These are phyloP conservation scores for Wilcoxina mikolae DNA, from an alignment of 495 filamentous ascomycete species.

Conservation along the genomic window DNA sequence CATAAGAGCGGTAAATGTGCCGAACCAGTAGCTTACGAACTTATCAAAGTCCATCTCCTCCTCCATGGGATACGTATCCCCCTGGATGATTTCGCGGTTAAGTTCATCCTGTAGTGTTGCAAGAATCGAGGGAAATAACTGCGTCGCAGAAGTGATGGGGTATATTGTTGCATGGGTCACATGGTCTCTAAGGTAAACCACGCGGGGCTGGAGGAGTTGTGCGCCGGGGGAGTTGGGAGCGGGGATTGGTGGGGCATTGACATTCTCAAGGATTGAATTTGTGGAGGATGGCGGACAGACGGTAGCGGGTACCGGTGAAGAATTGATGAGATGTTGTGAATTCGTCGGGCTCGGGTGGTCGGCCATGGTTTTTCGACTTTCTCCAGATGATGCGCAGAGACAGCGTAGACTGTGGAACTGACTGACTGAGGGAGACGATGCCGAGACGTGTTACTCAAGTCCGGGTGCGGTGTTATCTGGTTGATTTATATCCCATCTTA, in stretches of 20 bases:
- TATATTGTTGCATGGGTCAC: constrained; percentile 82
- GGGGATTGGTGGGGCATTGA: constrained; percentile 12
- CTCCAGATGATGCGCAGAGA: not conserved
- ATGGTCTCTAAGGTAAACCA: constrained; percentile 78
- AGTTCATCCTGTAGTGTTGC: constrained; percentile 72
- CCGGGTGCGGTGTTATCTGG: no score
- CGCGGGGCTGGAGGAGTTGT: constrained; percentile 46
- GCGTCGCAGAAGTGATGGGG: constrained; percentile 59
- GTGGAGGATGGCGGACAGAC: constrained; percentile 26
- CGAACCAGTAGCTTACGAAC: constrained; percentile 88
- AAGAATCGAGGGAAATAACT: constrained; percentile 62
- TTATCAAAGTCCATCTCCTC: constrained; percentile 57
- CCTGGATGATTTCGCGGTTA: constrained; percentile 87
- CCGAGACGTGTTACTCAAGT: no score
- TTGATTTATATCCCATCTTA: no score
- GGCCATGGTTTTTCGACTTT: not conserved
- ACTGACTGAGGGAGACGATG: no score
- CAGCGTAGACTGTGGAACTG: constrained; percentile 3
- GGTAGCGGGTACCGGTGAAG: not conserved
- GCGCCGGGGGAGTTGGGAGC: constrained; percentile 18
- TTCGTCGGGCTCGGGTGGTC: not conserved
- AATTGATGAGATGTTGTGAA: not conserved
- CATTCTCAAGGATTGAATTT: constrained; percentile 19
- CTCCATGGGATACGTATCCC: constrained; percentile 92
- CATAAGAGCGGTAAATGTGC: constrained; percentile 90